Evolutionary conservation across 225 moss, liverwort and hornwort genomes (phyloP), one percentile per base, ranked within the genome.

Genomic region (Pseudisothecium myosuroides): DNA sequence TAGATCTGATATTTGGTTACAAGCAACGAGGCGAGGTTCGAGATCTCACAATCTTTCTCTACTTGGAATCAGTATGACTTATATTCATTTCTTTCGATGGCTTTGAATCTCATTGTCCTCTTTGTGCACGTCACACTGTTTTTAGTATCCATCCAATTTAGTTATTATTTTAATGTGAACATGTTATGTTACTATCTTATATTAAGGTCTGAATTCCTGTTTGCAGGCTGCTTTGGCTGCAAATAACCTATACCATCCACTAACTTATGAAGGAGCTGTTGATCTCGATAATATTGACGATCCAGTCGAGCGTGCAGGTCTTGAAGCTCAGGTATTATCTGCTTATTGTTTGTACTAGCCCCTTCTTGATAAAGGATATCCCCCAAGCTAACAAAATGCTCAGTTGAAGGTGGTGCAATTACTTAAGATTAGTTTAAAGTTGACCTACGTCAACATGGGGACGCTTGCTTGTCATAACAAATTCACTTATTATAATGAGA

Each of bases 221-320:
- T 86, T 83, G 88, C 95, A 99, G 97, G 98, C 93, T 92, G 98
- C 98, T 88, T 90, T 99, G 90, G 98, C 92, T 93, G 95, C 97
- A 81, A 94, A 97, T 85, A 99, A 99, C 88, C 90, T 99, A 54
- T 99, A 93, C 59, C 97, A 99, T 91, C 92, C 97, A 90, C 91
- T 99, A 67, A 97, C 96, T 19, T 99, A 99, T 87, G 98, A 99
- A 93, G 98, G 98, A 92, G 96, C 97, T 85, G 96, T 97, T 49
- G 96, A 97, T 92, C 93, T 99, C 83, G 98, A 99, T 66, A 93
- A 88, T 72, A 94, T 99, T 89, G 96, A 97, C 89, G 92, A 96
- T 90, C 96, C 95, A 89, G 95, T 95, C 69, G 93, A 99, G 91
- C 98, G 96, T 87, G 97, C 97, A 83, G 96, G 98, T 82, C 94